Percentiles rank a stretch among this genome's conserved stretches.
Conservation (phyloP, 192 early-diverging fungal species). For the Glomus cerebriforme region DNA sequence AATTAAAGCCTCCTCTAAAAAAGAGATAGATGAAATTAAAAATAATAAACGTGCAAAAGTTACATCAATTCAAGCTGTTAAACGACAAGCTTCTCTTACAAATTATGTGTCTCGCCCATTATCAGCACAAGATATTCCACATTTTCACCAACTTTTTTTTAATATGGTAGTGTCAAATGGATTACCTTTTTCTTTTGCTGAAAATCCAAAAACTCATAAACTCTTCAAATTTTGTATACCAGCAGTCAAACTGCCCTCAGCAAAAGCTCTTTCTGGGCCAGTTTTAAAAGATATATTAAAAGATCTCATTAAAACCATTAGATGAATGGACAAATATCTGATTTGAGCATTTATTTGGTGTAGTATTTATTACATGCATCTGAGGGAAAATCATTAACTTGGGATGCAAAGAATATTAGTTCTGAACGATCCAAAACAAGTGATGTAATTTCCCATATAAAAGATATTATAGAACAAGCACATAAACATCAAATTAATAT, state of each 20-base stretch:
- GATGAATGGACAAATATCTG: conserved; percentile 17
- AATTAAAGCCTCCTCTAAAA: too few relatives aligned
- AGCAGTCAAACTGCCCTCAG: too few relatives aligned
- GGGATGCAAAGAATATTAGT: conserved; percentile 5
- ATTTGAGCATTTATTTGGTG: too few relatives aligned
- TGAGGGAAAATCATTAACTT: neutral
- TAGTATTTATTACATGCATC: too few relatives aligned
- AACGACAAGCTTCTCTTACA: neutral
- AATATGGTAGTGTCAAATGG: neutral
- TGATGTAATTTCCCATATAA: neutral
- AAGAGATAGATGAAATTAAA: too few relatives aligned
- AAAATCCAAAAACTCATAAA: neutral
- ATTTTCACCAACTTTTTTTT: neutral
- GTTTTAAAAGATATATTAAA: too few relatives aligned
- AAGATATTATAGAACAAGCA: conserved; percentile 5
- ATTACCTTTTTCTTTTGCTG: neutral
- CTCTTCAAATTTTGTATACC: neutral
- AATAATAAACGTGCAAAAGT: too few relatives aligned
- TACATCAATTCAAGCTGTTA: too few relatives aligned
- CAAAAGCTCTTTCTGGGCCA: too few relatives aligned
- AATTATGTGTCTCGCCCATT: neutral
- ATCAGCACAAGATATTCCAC: too few relatives aligned
- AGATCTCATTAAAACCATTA: neutral
- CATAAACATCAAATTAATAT: neutral
- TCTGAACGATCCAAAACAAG: neutral